Evolutionary conservation across 352 stramenopile species (phyloP).

Genomic region (Phytophthora sp.): DNA sequence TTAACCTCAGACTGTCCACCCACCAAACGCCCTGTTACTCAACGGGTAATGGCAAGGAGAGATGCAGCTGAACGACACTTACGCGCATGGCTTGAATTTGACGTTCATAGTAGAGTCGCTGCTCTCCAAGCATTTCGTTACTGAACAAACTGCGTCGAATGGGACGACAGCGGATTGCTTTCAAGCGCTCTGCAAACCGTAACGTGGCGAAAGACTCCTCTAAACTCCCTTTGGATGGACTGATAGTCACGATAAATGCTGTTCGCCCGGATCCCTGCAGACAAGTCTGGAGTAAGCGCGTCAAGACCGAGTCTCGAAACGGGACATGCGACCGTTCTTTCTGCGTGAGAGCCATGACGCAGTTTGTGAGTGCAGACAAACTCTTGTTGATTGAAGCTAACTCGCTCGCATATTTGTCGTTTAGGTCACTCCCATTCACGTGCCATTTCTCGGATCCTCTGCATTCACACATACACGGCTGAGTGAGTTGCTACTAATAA

Average conservation of each 20-base stretch:
- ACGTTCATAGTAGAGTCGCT: slow-evolving; percentile 68
- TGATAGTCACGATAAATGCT: slow-evolving; percentile 75
- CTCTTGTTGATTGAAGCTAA: slow-evolving; percentile 78
- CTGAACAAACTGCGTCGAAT: slow-evolving; percentile 56
- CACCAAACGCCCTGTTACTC: slow-evolving; percentile 2
- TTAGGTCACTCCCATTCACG: slow-evolving; percentile 55
- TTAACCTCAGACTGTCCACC: slow-evolving; percentile 55
- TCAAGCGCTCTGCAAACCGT: slow-evolving; percentile 72
- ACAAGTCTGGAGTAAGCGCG: slow-evolving; percentile 68
- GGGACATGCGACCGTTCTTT: slow-evolving; percentile 59
- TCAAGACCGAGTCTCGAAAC: slow-evolving; percentile 77
- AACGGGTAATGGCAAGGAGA: too few relatives aligned
- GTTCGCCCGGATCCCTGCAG: slow-evolving; percentile 59
- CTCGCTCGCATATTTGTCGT: slow-evolving; percentile 69
- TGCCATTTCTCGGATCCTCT: slow-evolving; percentile 80
- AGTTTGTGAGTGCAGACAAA: slow-evolving; percentile 76
- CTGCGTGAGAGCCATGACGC: slow-evolving; percentile 71
- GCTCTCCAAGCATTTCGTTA: slow-evolving; percentile 58
- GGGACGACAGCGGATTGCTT: slow-evolving; percentile 60
- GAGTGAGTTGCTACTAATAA: slow-evolving; percentile 5
- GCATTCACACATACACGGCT: slow-evolving; percentile 1
- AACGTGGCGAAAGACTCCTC: slow-evolving; percentile 78
- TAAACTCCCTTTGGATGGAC: slow-evolving; percentile 53
- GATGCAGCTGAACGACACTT: too few relatives aligned
- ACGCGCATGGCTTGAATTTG: slow-evolving; percentile 78